phyloP scores from a whole-genome alignment of 2,329 filamentous ascomycete genomes.

The Penicillium polonicum region DNA sequence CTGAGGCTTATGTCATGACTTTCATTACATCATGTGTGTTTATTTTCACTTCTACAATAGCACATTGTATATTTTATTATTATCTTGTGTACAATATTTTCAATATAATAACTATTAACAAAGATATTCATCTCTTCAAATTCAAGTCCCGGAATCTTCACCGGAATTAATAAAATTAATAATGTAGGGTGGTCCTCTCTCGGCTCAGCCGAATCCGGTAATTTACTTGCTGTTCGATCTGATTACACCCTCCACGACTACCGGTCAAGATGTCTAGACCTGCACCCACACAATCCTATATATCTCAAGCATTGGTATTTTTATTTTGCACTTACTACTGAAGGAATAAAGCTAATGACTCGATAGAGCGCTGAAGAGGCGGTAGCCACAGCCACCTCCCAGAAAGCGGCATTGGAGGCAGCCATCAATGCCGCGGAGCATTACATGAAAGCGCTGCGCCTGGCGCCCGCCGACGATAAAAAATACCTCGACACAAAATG shows the following conservation, averaged over 20 bases:
- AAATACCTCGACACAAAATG: conserved; percentile 66
- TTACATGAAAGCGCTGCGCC: conserved; percentile 72
- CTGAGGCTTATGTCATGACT: conserved; percentile 14
- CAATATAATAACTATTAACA: not conserved
- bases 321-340: not conserved
- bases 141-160: not conserved
- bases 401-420: conserved; percentile 67
- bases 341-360: conserved; percentile 23
- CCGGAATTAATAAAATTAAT: conserved; percentile 1
- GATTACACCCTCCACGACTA: conserved; percentile 9
- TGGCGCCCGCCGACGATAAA: conserved; percentile 63
- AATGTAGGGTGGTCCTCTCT: conserved; percentile 1
- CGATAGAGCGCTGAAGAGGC: conserved; percentile 55
- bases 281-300: conserved; percentile 25
- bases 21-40: not conserved
- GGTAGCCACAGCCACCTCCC: conserved; percentile 52
- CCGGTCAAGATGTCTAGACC: conserved; percentile 31
- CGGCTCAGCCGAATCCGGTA: conserved; percentile 13
- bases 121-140: not conserved
- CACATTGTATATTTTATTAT: too few species aligned
- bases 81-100: not conserved
- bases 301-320: conserved; percentile 36
- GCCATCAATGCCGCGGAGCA: conserved; percentile 76
- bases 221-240: conserved; percentile 10
- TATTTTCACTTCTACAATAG: not conserved